phyloP scores from a whole-genome alignment of 257 asterid genomes.

The Ilex asprella region DNA sequence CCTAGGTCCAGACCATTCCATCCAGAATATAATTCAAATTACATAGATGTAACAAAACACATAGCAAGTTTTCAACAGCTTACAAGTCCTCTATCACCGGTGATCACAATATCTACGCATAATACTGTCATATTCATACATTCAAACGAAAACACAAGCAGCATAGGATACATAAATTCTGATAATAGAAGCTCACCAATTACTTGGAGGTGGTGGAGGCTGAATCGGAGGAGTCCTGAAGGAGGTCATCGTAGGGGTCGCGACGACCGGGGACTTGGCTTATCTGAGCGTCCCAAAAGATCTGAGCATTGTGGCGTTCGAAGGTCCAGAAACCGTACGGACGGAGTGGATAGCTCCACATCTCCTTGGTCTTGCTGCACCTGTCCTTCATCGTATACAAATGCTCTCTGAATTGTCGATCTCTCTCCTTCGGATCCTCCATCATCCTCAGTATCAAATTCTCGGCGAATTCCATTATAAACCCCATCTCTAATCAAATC shows the following conservation, averaged over 20 bases:
- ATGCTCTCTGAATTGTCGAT: slow-evolving; percentile 57
- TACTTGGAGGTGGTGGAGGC: slow-evolving; percentile 19
- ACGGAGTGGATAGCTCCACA: slow-evolving; percentile 65
- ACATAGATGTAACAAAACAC: too few relatives aligned
- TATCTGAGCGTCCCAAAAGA: slow-evolving; percentile 61
- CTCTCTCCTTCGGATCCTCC: slow-evolving; percentile 86
- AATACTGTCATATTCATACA: too few relatives aligned
- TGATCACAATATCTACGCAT: too few relatives aligned
- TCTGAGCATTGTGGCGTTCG: slow-evolving; percentile 74
- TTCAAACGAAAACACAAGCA: too few relatives aligned
- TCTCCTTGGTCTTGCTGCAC: slow-evolving; percentile 50
- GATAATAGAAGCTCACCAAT: neutral
- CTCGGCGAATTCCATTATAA: slow-evolving; percentile 89
- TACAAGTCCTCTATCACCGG: too few relatives aligned
- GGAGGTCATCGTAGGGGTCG: slow-evolving; percentile 74
- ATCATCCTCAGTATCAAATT: slow-evolving; percentile 59
- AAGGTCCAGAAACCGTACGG: slow-evolving; percentile 92
- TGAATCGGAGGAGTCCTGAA: slow-evolving; percentile 30
- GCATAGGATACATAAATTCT: too few relatives aligned
- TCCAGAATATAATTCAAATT: too few relatives aligned
- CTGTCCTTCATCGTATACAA: slow-evolving; percentile 43
- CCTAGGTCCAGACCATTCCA: too few relatives aligned
- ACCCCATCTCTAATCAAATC: slow-evolving; percentile 32
- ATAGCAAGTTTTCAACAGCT: too few relatives aligned
- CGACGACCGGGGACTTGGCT: slow-evolving; percentile 84